Evolutionary conservation across 345 rosid genomes (phyloP).

Genomic region (Hypericum androsaemum): DNA sequence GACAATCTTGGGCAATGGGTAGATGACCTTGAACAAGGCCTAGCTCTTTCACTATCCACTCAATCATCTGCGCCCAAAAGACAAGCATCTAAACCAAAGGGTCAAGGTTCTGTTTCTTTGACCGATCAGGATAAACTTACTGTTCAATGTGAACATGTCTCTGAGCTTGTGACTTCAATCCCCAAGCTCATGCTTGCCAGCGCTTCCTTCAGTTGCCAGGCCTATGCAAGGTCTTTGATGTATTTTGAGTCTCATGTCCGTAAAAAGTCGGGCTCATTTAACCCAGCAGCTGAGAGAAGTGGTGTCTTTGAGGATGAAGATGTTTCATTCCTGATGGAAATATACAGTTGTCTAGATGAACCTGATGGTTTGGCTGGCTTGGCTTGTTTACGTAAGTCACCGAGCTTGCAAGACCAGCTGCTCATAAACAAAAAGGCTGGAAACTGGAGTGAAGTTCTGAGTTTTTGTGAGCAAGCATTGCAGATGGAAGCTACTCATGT

Average conservation of each 20-base stretch:
- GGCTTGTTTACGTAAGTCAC: conserved; percentile 72
- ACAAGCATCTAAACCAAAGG: conserved; percentile 50
- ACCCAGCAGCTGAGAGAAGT: conserved; percentile 83
- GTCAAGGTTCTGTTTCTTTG: conserved; percentile 34
- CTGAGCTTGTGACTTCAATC: conserved; percentile 69
- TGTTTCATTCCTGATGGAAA: conserved; percentile 88
- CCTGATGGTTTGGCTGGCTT: conserved; percentile 91
- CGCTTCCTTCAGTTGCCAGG: conserved; percentile 88
- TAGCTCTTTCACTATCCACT: conserved; percentile 64
- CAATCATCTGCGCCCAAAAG: conserved; percentile 50
- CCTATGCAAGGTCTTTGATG: conserved; percentile 94
- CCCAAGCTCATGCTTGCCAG: conserved; percentile 85
- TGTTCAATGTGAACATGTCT: conserved; percentile 75
- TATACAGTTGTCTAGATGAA: conserved; percentile 88
- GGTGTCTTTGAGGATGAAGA: conserved; percentile 82
- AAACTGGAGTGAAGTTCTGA: conserved; percentile 93
- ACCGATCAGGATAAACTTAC: conserved; percentile 64
- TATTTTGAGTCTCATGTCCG: conserved; percentile 90
- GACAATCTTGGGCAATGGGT: conserved; percentile 99
- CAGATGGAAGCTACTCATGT: conserved; percentile 88
- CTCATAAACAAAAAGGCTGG: conserved; percentile 79
- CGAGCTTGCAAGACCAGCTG: conserved; percentile 80
- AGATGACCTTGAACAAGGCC: conserved; percentile 76
- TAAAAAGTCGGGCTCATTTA: conserved; percentile 80
- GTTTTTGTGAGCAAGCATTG: conserved; percentile 92